Evolutionary conservation across 2,329 filamentous ascomycete genomes (phyloP), one percentile per base, ranked within the genome.

Genomic region (Thielaviopsis euricoi): DNA sequence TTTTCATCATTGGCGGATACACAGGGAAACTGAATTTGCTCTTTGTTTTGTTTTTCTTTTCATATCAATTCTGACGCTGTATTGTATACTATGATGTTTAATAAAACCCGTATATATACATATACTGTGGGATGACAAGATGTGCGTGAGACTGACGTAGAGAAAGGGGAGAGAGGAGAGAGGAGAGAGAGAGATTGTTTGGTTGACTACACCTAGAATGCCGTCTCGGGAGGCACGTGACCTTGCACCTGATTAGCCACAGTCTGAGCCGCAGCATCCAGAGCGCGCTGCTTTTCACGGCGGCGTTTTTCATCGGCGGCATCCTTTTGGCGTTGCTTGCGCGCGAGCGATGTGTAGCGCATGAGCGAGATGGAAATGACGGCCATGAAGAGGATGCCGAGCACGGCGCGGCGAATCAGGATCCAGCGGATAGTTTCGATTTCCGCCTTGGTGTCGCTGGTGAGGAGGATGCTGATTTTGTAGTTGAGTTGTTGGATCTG

Each of bases 401-500:
- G 68, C 26, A 81, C 80, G 22, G 81, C 80, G 55, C 81, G 74
- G 57, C 80, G 73, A 61, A 83, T 87, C 62, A 84, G 71, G 48
- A 96, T 83, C 93, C 93, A 97, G 60, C 93, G 78, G 53, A 98
- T 74, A 1, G 85, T 86, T 69, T 98, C 93, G 53, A 97, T 90
- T 65, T 96, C 87, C 4, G 87, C 91, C 68, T 91, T 90, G 53
- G 86, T 83, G 69, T 97, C 93, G 62, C 88, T 93, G 68, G 89
- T 94, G 50, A 98, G 78, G 48, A 81, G 78, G 33, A 95, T 89
- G 22, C 87, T 94, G 69, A 98, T 97, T 69, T 95, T 93, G 72
- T 97, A 95, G 71, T 91, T 95, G 64, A 97, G 78, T 73, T 95
- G 86, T 75, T 96, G 90, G 62, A 95, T 90, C 77, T 88, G 65